Evolutionary conservation across 306 rosid genomes (phyloP).

Genomic region (Astragalus glycyphyllos): DNA sequence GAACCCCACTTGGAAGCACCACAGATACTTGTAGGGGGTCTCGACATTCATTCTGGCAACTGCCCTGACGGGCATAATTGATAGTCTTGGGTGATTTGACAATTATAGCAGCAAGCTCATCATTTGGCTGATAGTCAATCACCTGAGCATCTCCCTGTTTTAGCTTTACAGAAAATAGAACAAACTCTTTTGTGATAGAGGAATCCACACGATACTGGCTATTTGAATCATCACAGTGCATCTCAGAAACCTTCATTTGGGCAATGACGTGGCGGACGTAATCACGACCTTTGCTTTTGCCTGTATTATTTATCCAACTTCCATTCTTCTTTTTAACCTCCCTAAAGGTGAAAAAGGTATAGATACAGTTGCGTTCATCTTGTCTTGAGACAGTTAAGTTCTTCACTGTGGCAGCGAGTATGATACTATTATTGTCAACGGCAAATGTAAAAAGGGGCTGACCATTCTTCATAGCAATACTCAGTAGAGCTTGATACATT

Average conservation of each 20-base stretch:
- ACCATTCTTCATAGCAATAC: slow-evolving; percentile 79
- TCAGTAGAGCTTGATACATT: slow-evolving; percentile 74
- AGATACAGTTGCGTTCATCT: slow-evolving; percentile 56
- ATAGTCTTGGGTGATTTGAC: slow-evolving; percentile 63
- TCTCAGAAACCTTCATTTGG: slow-evolving; percentile 83
- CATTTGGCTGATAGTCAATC: slow-evolving; percentile 72
- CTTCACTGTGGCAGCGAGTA: slow-evolving; percentile 89
- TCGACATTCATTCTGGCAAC: slow-evolving; percentile 41
- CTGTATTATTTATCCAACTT: slow-evolving; percentile 76
- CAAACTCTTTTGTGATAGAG: slow-evolving; percentile 66
- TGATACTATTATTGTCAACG: slow-evolving; percentile 67
- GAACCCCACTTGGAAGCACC: slow-evolving; percentile 87
- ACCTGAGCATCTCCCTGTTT: slow-evolving; percentile 60
- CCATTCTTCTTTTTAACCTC: slow-evolving; percentile 82
- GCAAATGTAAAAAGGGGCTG: slow-evolving; percentile 90
- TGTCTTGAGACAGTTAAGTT: slow-evolving; percentile 57
- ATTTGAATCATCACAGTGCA: slow-evolving; percentile 51
- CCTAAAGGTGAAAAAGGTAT: slow-evolving; percentile 74
- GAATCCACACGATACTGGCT: slow-evolving; percentile 44
- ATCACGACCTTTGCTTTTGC: slow-evolving; percentile 71
- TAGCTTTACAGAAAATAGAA: slow-evolving; percentile 71
- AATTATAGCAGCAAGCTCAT: slow-evolving; percentile 89
- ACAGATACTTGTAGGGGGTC: slow-evolving; percentile 61
- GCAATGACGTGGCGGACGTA: slow-evolving; percentile 74
- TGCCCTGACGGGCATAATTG: slow-evolving; percentile 39